A percentile compares a stretch with the other conserved stretches of the same genome.
Conservation (phyloP, 768 basidiomycete genomes). For the Boletellus sp. region DNA sequence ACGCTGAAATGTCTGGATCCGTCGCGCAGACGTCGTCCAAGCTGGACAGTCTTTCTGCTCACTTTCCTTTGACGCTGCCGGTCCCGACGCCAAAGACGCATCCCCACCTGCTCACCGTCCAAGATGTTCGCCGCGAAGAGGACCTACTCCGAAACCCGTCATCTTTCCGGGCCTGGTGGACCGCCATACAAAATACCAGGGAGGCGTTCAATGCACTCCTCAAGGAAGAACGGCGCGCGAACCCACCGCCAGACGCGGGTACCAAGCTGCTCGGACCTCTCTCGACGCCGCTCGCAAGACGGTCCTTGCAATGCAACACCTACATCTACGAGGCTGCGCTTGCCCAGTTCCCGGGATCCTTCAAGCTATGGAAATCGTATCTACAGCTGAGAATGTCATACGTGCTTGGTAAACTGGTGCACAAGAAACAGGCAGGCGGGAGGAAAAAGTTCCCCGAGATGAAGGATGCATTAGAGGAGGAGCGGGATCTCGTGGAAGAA, state of each 20-base stretch:
- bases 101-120: constrained; percentile 65
- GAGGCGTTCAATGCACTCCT: constrained; percentile 58
- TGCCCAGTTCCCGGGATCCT: constrained; percentile 79
- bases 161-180: constrained; percentile 92
- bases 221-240: constrained; percentile 49
- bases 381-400: constrained; percentile 77
- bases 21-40: constrained; percentile 46
- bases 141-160: constrained; percentile 88
- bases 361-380: constrained; percentile 96
- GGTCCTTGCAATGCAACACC: constrained; percentile 76
- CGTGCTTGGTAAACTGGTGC: constrained; percentile 72
- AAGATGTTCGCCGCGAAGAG: constrained; percentile 87
- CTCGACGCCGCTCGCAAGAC: constrained; percentile 65
- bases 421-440: constrained; percentile 77
- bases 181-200: constrained; percentile 71
- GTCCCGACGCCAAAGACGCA: constrained; percentile 78
- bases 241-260: constrained; percentile 47
- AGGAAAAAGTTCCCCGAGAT: constrained; percentile 91
- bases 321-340: constrained; percentile 95
- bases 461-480: constrained; percentile 86
- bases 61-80: constrained; percentile 85
- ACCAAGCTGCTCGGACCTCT: constrained; percentile 73
- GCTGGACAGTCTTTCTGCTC: constrained; percentile 48
- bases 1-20: constrained; percentile 45
- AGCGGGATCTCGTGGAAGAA: constrained; percentile 70